These are phyloP conservation scores for Sugiyamaella xylanicola DNA, from an alignment of 1,139 yeast species.

Conservation along the genomic window DNA sequence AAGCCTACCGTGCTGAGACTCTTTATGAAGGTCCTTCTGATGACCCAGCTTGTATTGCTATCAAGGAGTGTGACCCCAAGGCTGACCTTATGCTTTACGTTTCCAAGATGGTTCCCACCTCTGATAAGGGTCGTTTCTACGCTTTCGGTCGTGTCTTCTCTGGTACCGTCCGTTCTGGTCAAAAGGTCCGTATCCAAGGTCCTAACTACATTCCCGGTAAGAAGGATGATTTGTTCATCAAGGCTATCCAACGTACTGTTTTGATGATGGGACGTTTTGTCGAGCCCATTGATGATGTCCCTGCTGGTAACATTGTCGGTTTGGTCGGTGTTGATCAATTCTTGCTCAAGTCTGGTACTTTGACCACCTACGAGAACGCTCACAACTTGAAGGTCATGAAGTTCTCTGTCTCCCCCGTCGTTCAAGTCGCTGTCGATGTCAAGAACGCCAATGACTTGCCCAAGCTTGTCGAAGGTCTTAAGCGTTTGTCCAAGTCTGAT, in stretches of 20 bases:
- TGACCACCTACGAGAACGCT: conserved; percentile 94
- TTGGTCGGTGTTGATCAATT: conserved; percentile 99
- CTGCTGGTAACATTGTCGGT: conserved; percentile 99
- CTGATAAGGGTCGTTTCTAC: conserved; percentile 99
- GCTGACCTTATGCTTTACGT: conserved; percentile 99
- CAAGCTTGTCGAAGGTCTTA: conserved; percentile 99
- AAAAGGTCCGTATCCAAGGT: conserved; percentile 99
- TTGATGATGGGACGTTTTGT: conserved; percentile 99
- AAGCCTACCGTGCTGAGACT: conserved; percentile 98
- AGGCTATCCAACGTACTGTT: conserved; percentile 98
- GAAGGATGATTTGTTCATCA: conserved; percentile 96
- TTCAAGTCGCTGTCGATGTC: conserved; percentile 98
- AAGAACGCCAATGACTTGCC: conserved; percentile 99
- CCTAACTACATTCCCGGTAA: conserved; percentile 99
- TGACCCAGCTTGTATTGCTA: conserved; percentile 87
- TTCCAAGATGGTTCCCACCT: conserved; percentile 99
- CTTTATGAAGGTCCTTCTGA: conserved; percentile 99
- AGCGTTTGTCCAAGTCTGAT: conserved; percentile 99
- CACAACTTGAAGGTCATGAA: conserved; percentile 99
- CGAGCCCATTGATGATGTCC: conserved; percentile 99
- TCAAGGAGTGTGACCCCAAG: conserved; percentile 97
- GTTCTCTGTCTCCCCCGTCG: conserved; percentile 99
- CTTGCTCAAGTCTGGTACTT: conserved; percentile 98
- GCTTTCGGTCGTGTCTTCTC: conserved; percentile 99
- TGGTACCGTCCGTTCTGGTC: conserved; percentile 99